phyloP scores from a whole-genome alignment of 768 basidiomycete genomes.

The Tremella yokohamensis region DNA sequence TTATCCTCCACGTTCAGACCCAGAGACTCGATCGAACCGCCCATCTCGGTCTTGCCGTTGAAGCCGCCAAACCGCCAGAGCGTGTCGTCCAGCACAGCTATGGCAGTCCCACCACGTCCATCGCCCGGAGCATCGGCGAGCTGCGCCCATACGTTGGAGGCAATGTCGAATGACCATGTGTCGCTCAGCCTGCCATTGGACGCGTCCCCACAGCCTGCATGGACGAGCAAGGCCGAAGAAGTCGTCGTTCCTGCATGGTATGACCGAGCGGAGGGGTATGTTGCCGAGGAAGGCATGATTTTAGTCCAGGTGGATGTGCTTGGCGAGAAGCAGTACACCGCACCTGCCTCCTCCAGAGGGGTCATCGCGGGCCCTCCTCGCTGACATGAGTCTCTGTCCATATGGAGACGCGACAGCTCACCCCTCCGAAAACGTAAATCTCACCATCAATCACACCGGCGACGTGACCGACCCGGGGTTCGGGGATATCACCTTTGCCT shows the following conservation, averaged over 20 bases:
- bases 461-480: constrained; percentile 41
- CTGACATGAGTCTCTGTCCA: constrained; percentile 2
- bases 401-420: constrained; percentile 6
- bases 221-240: constrained; percentile 18
- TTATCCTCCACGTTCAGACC: not conserved
- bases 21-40: constrained; percentile 22
- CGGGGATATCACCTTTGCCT: constrained; percentile 31
- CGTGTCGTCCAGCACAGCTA: constrained; percentile 1
- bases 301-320: constrained; percentile 13
- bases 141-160: constrained; percentile 8
- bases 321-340: constrained; percentile 24
- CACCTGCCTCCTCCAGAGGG: constrained; percentile 44
- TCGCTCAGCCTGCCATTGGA: constrained; percentile 21
- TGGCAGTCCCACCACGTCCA: constrained; percentile 16
- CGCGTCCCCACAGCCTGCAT: constrained; percentile 29
- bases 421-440: constrained; percentile 56
- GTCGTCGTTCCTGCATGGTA: constrained; percentile 20
- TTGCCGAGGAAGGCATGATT: not conserved
- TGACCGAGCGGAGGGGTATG: constrained; percentile 18
- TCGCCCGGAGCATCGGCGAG: constrained; percentile 21
- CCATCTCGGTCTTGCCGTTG: constrained; percentile 32
- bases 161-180: constrained; percentile 26
- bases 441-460: constrained; percentile 23
- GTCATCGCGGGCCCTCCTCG: constrained; percentile 54
- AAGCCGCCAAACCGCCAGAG: constrained; percentile 32